Conservation (phyloP, 805 yeast species). For the Isabelozyma rhagii region DNA sequence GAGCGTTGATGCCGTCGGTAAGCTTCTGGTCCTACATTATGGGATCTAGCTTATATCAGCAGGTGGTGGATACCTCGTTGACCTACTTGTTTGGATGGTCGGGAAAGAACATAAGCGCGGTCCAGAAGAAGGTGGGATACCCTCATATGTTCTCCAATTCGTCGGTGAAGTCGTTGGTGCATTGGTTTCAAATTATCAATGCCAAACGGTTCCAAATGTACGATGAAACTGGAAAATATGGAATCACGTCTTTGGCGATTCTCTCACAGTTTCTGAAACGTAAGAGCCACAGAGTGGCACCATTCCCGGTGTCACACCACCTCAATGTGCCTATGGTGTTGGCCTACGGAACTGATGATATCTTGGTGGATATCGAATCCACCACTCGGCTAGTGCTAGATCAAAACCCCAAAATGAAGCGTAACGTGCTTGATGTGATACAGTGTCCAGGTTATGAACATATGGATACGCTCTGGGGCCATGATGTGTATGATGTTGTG, state of each 20-base stretch:
- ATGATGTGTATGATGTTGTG: constrained; percentile 21
- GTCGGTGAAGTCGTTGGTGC: constrained; percentile 24
- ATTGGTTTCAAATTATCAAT: constrained; percentile 31
- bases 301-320: constrained; percentile 28
- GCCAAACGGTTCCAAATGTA: constrained; percentile 30
- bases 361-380: constrained; percentile 24
- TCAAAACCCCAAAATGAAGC: constrained; percentile 19
- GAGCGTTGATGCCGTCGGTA: constrained; percentile 28
- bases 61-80: constrained; percentile 21
- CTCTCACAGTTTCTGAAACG: constrained; percentile 11
- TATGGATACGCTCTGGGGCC: constrained; percentile 31
- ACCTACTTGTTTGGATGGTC: constrained; percentile 25
- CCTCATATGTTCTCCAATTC: constrained; percentile 29
- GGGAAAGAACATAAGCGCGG: constrained; percentile 15
- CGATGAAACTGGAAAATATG: constrained; percentile 23
- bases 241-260: constrained; percentile 18
- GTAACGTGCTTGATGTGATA: constrained; percentile 13
- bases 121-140: constrained; percentile 25
- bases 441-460: constrained; percentile 26
- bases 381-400: constrained; percentile 19
- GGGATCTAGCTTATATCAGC: constrained; percentile 18
- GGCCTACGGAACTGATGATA: constrained; percentile 27
- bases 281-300: constrained; percentile 18
- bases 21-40: constrained; percentile 23
- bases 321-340: constrained; percentile 24